Conservation (phyloP, 139 green algal genomes). For the Microglena sp. region DNA sequence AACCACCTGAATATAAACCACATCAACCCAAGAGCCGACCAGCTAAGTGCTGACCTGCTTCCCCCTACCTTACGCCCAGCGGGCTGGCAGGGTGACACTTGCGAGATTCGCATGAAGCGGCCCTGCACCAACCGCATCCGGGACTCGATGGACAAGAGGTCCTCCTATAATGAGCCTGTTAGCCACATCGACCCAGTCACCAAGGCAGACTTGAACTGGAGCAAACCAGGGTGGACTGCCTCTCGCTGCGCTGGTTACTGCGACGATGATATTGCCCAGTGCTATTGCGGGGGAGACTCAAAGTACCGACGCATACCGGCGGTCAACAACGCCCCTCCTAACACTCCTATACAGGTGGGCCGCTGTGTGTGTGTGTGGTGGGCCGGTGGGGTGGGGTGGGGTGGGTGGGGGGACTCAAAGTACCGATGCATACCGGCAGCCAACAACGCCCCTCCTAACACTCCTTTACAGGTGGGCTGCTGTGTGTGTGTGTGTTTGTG, state of each 20-base stretch:
- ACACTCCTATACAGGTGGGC: conserved; percentile 19
- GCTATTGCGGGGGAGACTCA: conserved; percentile 38
- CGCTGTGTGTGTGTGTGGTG: conserved; percentile 14
- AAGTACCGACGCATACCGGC: conserved; percentile 14
- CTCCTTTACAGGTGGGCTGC: too few relatives aligned
- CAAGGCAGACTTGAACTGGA: conserved; percentile 16
- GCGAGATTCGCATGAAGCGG: neutral
- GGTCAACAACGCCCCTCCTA: conserved; percentile 4
- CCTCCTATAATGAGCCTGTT: neutral
- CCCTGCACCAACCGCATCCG: neutral
- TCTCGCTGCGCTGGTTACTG: conserved; percentile 21
- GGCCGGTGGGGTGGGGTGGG: too few relatives aligned
- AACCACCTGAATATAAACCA: too few relatives aligned
- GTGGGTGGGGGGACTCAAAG: too few relatives aligned
- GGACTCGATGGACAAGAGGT: too few relatives aligned
- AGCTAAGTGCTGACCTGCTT: too few relatives aligned
- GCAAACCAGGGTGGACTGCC: conserved; percentile 14
- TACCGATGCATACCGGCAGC: too few relatives aligned
- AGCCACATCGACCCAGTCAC: neutral
- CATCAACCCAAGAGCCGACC: too few relatives aligned
- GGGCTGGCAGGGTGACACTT: neutral
- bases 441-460: too few relatives aligned
- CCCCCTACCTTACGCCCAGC: too few relatives aligned
- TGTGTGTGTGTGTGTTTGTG: too few relatives aligned
- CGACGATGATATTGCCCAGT: conserved; percentile 30